phyloP scores from a whole-genome alignment of 495 filamentous ascomycete species.

The Chaetomium tenue region DNA sequence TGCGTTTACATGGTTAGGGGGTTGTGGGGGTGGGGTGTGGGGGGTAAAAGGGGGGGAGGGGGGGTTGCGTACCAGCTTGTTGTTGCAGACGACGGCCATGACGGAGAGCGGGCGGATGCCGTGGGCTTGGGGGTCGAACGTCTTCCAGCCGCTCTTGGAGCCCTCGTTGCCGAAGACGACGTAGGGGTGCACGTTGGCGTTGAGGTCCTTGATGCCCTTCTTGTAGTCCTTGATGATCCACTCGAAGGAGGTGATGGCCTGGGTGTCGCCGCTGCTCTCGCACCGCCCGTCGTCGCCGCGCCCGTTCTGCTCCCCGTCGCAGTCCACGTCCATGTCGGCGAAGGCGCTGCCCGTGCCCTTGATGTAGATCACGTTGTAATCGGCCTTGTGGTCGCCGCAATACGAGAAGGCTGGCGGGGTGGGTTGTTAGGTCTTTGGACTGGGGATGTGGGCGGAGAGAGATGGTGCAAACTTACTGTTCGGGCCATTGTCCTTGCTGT shows the following conservation, averaged over 20 bases:
- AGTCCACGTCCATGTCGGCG: constrained; percentile 66
- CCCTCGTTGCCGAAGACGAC: constrained; percentile 64
- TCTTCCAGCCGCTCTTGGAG: constrained; percentile 42
- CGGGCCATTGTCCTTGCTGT: constrained; percentile 34
- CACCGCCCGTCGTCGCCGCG: constrained; percentile 52
- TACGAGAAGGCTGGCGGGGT: constrained; percentile 35
- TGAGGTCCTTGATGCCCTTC: constrained; percentile 54
- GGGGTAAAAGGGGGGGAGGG: background rate
- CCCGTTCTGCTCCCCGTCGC: constrained; percentile 56
- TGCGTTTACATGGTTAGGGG: background rate
- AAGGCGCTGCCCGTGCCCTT: constrained; percentile 35
- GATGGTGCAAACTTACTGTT: constrained; percentile 30
- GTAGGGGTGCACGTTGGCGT: constrained; percentile 61
- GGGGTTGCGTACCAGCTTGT: constrained; percentile 47
- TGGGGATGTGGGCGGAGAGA: background rate
- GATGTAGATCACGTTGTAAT: constrained; percentile 41
- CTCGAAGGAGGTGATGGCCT: constrained; percentile 56
- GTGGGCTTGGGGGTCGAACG: constrained; percentile 49
- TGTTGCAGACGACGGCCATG: constrained; percentile 61
- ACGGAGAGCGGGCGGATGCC: constrained; percentile 60
- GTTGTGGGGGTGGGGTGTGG: background rate
- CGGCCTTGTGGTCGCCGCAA: constrained; percentile 42
- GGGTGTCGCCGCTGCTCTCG: constrained; percentile 49
- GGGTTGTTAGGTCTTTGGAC: background rate
- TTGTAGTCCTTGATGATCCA: constrained; percentile 44